Base-by-base conservation (phyloP, 345 rosid species). In the Heritiera fomes region DNA sequence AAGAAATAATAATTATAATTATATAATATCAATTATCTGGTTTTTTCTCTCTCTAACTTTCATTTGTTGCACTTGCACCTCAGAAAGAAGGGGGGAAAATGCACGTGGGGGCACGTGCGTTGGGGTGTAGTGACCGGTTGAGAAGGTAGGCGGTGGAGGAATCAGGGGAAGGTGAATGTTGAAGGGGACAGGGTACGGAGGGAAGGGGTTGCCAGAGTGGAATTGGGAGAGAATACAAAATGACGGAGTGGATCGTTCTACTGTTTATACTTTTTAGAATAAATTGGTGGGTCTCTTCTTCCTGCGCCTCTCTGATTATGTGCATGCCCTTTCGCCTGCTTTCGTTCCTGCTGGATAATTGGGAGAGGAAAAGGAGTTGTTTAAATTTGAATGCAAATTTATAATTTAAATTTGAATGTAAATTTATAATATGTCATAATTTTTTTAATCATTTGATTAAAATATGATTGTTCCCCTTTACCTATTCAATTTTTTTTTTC, bases 31-130 rank as follows among this genome's bases (percentile, higher is more conserved):
- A 41, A 23, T 23, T 23, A 23, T 23, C 28, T 23, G 10, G 1
- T 18, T 4, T 10, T 41, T n/a, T 88, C 91, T 86, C 89, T 86
- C 87, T 87, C 86, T 74, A 77, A 71, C 80, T 82, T 84, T 85
- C 79, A 82, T 86, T 89, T 79, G 93, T 94, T 87, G 94, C 92
- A 91, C 97, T 94, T 87, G 94, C 93, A 91, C 97, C 94, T 69
- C 65, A 76, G 80, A 80, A 84, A 75, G 78, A 77, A 59, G 80
- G 43, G 56, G 58, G 52, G 70, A 74, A 34, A 40, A 55, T 45
- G 77, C 86, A 81, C 85, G 81, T 60, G 75, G n/a, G 75, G 56
- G 5, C 61, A 61, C 63, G 53, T 56, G 52, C 9, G 7, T 10
- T 18, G 53, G 77, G 18, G 46, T 4, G 62, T 7, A 30, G 62